These are phyloP conservation scores for Podospora bellae-mahoneyi DNA, from an alignment of 495 filamentous ascomycete species.

Conservation along the genomic window DNA sequence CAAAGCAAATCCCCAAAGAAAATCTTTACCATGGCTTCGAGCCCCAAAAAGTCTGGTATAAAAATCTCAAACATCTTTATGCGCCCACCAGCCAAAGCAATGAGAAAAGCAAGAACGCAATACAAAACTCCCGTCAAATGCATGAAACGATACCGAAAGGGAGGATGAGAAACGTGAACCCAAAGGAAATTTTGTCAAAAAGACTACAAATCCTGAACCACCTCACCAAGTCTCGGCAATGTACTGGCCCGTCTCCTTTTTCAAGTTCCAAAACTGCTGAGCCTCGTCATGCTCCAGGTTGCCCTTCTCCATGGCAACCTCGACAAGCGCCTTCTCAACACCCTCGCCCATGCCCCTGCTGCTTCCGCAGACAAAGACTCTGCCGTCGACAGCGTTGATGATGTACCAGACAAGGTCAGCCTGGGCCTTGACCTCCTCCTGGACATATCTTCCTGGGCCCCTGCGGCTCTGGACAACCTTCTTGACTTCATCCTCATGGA, in stretches of 20 bases:
- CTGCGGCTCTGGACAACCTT: constrained; percentile 84
- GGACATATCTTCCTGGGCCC: constrained; percentile 76
- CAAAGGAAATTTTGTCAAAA: background rate
- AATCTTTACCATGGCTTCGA: background rate
- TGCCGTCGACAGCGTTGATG: constrained; percentile 86
- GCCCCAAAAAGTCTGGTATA: constrained; percentile 3
- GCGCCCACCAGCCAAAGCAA: background rate
- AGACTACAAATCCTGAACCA: background rate
- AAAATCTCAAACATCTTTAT: background rate
- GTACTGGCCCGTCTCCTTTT: constrained; percentile 82
- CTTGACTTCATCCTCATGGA: constrained; percentile 88
- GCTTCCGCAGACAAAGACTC: constrained; percentile 93
- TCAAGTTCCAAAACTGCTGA: constrained; percentile 71
- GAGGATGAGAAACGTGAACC: background rate
- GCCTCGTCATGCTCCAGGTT: constrained; percentile 71
- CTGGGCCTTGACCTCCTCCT: constrained; percentile 80
- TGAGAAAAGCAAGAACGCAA: background rate
- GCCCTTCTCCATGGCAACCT: constrained; percentile 77
- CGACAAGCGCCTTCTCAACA: constrained; percentile 76
- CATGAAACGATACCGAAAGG: background rate
- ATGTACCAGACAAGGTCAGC: constrained; percentile 96
- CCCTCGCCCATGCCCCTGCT: constrained; percentile 97
- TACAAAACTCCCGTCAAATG: constrained; percentile 4
- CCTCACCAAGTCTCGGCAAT: constrained; percentile 71
- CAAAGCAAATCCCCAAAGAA: background rate